Base-by-base conservation (phyloP, 768 basidiomycete species). In the Gelatoporia subvermispora region DNA sequence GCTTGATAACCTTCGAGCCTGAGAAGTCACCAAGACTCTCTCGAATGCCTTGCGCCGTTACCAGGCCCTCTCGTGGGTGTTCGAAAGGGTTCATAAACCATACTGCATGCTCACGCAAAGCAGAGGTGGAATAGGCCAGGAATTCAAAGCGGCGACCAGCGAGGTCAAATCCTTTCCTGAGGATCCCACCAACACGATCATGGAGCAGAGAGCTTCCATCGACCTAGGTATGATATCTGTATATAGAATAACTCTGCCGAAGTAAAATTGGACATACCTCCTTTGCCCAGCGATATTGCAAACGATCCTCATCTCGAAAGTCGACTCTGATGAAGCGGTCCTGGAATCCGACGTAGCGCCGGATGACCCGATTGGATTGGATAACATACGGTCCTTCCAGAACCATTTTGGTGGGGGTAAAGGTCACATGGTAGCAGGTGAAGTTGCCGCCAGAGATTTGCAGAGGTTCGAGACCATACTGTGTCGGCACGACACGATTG, bases 291-390 rank as follows among this genome's bases (percentile, higher is more conserved):
- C 81, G 76, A 52, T 85, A 85, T 34, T 79, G 74, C n/a, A 86
- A 71, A 28, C 74, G 73, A 56, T 93, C 86, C 67, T 94, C 91
- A 48, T 93, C 91, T 4, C 85, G 78, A 57, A 93, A 90, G 55
- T 88, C 82, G 21, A 93, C 89, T 9, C 92, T 82, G 24, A 94
- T 61, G 60, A 94, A 94, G 55, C 79, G 69, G 24, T 87, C 78
- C 40, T 82, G 72, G 49, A 75, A 77, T 0, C 73, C 74, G 41
- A 67, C 61, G 48, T 82, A 93, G 45, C 72, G 66, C 1, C 91
- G 82, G 51, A 94, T 83, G 44, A 92, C 78, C 1, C 87, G 78
- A 51, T 94, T 94, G 3, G 88, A 87, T 56, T 91, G 84, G 21
- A 78, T 77, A 0, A 80, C 61, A 49, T 81, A 84, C 1, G 90